phyloP scores from a whole-genome alignment of 768 basidiomycete species.

The Termitomyces bulborhizus region DNA sequence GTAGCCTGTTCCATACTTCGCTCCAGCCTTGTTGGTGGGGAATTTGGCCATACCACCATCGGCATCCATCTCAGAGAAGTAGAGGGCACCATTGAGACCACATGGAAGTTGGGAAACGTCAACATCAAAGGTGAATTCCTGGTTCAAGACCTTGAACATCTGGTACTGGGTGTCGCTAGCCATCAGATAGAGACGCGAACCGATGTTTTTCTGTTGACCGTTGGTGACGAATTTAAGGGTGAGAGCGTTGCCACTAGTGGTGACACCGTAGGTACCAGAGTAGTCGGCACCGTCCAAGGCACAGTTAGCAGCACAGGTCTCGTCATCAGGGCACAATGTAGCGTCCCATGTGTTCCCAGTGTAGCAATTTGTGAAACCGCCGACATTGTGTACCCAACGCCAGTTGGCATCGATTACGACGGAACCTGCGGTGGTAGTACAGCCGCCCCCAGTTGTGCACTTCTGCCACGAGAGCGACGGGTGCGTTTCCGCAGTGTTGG shows the following conservation, averaged over 20 bases:
- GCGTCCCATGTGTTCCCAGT: constrained; percentile 52
- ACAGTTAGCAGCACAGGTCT: constrained; percentile 19
- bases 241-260: constrained; percentile 39
- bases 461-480: constrained; percentile 31
- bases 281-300: constrained; percentile 43
- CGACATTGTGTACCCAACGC: constrained; percentile 44
- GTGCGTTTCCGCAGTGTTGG: constrained; percentile 26
- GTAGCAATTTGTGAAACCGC: constrained; percentile 39
- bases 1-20: constrained; percentile 58
- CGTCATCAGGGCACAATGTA: constrained; percentile 39
- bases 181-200: constrained; percentile 46
- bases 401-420: constrained; percentile 53
- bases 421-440: constrained; percentile 28
- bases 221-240: constrained; percentile 44
- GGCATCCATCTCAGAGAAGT: constrained; percentile 43
- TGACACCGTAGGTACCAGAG: constrained; percentile 45
- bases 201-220: constrained; percentile 29
- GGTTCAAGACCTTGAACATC: constrained; percentile 8
- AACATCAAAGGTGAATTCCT: constrained; percentile 4
- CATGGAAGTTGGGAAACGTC: constrained; percentile 53
- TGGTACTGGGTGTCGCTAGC: constrained; percentile 36
- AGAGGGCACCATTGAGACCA: constrained; percentile 40
- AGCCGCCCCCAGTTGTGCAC: constrained; percentile 34
- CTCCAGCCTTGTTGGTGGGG: constrained; percentile 48
- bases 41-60: constrained; percentile 46